These are phyloP conservation scores for Cucumis cinereus DNA, from an alignment of 306 rosid genomes.

Conservation along the genomic window DNA sequence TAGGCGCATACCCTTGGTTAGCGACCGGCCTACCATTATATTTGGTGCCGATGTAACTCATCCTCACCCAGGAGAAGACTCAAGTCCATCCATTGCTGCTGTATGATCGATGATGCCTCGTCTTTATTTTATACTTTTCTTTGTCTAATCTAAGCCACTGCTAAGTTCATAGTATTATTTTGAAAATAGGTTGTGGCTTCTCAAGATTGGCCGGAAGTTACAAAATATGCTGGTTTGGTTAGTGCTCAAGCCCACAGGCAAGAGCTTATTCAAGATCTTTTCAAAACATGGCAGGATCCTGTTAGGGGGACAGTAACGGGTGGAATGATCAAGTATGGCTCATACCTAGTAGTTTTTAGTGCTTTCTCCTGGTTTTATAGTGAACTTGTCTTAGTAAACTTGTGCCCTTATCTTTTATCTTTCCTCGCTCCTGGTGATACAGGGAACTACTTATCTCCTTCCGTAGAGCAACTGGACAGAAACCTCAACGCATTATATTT, in stretches of 20 bases:
- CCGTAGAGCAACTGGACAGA: constrained; percentile 91
- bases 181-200: constrained; percentile 83
- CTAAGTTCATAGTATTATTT: neutral
- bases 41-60: constrained; percentile 99
- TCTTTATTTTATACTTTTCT: neutral
- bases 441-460: constrained; percentile 95
- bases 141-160: neutral
- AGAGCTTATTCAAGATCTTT: constrained; percentile 89
- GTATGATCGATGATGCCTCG: constrained; percentile 24
- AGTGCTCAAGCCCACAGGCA: constrained; percentile 97
- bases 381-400: neutral
- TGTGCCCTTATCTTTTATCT: neutral
- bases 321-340: constrained; percentile 79
- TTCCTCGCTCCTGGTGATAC: neutral
- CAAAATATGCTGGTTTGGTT: constrained; percentile 91
- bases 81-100: constrained; percentile 94
- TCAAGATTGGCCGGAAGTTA: constrained; percentile 97
- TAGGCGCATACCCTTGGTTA: constrained; percentile 77
- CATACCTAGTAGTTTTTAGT: neutral
- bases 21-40: constrained; percentile 87
- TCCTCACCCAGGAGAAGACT: constrained; percentile 99
- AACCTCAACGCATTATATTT: constrained; percentile 90
- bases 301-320: constrained; percentile 69
- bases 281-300: constrained; percentile 92
- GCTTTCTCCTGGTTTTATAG: neutral